Conservation (phyloP, 306 rosid species). For the Abrus precatorius region DNA sequence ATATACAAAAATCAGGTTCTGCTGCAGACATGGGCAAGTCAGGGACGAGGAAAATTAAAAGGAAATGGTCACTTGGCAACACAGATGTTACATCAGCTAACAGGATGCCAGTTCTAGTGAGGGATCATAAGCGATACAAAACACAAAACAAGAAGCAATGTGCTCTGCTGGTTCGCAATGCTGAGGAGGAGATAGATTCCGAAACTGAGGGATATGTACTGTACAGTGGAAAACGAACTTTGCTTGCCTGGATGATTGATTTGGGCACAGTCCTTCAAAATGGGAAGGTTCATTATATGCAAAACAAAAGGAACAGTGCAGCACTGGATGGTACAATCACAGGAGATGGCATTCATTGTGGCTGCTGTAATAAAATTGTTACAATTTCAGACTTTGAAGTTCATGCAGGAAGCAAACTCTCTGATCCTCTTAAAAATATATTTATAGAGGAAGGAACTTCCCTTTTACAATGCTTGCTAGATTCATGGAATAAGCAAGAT, state of each 20-base stretch:
- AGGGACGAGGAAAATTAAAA: slow-evolving; percentile 56
- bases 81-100: slow-evolving; percentile 43
- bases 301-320: slow-evolving; percentile 50
- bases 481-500: slow-evolving; percentile 88
- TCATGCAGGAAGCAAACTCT: slow-evolving; percentile 73
- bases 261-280: slow-evolving; percentile 71
- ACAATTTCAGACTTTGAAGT: slow-evolving; percentile 71
- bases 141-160: slow-evolving; percentile 64
- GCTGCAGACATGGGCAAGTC: slow-evolving; percentile 51
- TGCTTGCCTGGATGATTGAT: slow-evolving; percentile 93
- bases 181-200: slow-evolving; percentile 70
- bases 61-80: slow-evolving; percentile 50
- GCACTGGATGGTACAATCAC: slow-evolving; percentile 72
- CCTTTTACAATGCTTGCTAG: slow-evolving; percentile 86
- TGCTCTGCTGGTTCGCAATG: slow-evolving; percentile 75
- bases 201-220: slow-evolving; percentile 75
- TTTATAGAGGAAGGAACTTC: slow-evolving; percentile 68
- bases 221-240: slow-evolving; percentile 84
- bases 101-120: slow-evolving; percentile 45
- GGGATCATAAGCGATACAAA: slow-evolving; percentile 62
- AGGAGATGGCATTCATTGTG: slow-evolving; percentile 84
- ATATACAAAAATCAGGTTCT: slow-evolving; percentile 54
- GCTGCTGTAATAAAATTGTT: slow-evolving; percentile 73
- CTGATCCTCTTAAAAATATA: slow-evolving; percentile 71
- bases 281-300: slow-evolving; percentile 73